phyloP scores from a whole-genome alignment of 78 protist genomes.

The Pigoraptor vietnamica region DNA sequence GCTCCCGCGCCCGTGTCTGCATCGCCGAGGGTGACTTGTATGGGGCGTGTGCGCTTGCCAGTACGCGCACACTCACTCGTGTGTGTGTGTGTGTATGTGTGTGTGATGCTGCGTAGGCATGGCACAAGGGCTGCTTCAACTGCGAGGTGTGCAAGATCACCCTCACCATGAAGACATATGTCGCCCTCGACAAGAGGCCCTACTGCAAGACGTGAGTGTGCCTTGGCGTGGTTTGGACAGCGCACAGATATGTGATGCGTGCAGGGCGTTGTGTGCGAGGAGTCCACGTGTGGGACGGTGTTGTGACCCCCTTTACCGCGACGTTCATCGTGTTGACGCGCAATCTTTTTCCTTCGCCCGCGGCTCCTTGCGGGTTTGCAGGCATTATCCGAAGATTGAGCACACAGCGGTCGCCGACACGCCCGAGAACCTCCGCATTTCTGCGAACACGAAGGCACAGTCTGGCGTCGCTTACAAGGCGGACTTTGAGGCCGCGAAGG shows the following conservation, averaged over 20 bases:
- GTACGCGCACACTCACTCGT: too few species aligned
- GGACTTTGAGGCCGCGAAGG: background rate
- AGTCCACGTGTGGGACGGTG: too few species aligned
- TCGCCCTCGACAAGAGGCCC: background rate
- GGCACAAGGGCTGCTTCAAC: constrained; percentile 11
- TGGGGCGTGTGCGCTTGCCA: too few species aligned
- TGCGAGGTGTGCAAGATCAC: constrained; percentile 8
- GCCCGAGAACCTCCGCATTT: background rate
- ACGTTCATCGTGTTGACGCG: too few species aligned
- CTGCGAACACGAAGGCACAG: background rate
- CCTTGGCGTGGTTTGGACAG: background rate
- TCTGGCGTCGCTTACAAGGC: background rate
- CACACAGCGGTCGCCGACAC: background rate
- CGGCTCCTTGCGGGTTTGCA: too few species aligned
- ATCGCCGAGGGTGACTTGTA: too few species aligned
- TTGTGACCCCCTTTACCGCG: too few species aligned
- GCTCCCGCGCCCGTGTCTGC: too few species aligned
- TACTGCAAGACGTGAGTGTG: constrained; percentile 5
- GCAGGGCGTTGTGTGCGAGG: too few species aligned
- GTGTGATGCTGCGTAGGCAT: background rate
- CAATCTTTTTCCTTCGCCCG: too few species aligned
- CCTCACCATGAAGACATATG: background rate
- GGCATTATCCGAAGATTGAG: background rate
- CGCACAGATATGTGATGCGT: too few species aligned
- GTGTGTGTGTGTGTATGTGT: too few species aligned